Conservation (phyloP, 805 yeast genomes). For the Suhomyces pyralidae region DNA sequence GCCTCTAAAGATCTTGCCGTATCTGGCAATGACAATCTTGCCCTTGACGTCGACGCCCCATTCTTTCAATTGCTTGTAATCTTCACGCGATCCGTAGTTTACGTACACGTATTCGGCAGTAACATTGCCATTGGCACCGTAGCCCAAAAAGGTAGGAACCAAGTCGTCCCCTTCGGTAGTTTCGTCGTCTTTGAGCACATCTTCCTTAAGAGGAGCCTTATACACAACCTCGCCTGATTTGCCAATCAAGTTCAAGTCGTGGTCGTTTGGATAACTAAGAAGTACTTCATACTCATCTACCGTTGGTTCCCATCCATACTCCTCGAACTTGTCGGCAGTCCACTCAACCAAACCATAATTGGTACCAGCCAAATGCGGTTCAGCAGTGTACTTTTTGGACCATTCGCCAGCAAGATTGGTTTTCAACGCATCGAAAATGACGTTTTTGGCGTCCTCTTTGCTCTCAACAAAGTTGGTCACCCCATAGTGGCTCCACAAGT, state of each 20-base stretch:
- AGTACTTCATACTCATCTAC: conserved; percentile 57
- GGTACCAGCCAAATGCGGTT: conserved; percentile 48
- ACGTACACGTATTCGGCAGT: conserved; percentile 54
- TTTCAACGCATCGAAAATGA: conserved; percentile 29
- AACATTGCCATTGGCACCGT: conserved; percentile 62
- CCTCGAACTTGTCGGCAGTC: conserved; percentile 48
- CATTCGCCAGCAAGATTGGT: conserved; percentile 41
- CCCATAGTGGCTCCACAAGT: neutral
- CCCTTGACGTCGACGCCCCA: conserved; percentile 45
- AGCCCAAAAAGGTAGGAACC: conserved; percentile 57
- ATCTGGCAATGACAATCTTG: conserved; percentile 59
- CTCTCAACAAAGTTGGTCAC: neutral
- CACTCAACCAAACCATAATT: conserved; percentile 43
- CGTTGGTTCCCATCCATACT: conserved; percentile 44
- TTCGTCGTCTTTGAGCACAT: conserved; percentile 38
- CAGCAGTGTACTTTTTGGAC: conserved; percentile 39
- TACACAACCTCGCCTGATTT: conserved; percentile 35
- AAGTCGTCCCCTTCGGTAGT: conserved; percentile 36
- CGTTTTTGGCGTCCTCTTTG: conserved; percentile 8
- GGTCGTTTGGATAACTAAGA: conserved; percentile 50
- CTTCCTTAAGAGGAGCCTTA: conserved; percentile 52
- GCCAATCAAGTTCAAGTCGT: conserved; percentile 36
- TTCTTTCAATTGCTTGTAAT: conserved; percentile 43
- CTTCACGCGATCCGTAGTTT: conserved; percentile 58
- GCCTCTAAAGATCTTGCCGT: conserved; percentile 51